Base-by-base conservation (phyloP, 1,139 yeast species). In the Yamadazyma taylorii region DNA sequence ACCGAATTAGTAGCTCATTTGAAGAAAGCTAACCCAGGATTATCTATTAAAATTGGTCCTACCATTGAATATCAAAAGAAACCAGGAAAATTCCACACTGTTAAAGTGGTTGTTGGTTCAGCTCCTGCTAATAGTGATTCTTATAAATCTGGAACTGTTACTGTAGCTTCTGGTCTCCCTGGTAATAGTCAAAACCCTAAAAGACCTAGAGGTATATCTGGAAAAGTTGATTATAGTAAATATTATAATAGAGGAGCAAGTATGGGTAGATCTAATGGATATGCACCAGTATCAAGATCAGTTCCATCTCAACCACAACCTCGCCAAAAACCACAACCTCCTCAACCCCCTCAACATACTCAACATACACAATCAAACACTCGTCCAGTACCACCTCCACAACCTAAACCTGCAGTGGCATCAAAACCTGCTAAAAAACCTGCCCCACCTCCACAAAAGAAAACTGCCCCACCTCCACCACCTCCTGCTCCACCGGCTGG, bases 111-210 rank as follows among this genome's bases (percentile, higher is more conserved):
- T 33, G 58, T 71, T 32, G 83, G 82, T 37, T 55, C 55, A 17
- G 60, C 67, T 13, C 89, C 94, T 4, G 60, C 57, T 9, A 57
- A 75, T 44, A 74, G 85, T 32, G 98, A 92, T 60, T 45, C 66
- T 10, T 94, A 94, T 66, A 94, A 92, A 66, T 87, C 96, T 3
- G 88, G 96, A 46, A 79, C 88, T 0, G 92, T 94, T 21, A 81
- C 79, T 26, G 96, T 88, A 11, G 78, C 80, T 32, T 78, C 78
- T 31, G 99, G 99, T 8, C 71, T 78, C 45, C 89, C 96, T 6
- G 81, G 87, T 0, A 76, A 68, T 44, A 77, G 95, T 17, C 66
- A 60, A 17, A 84, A 89, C 32, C 84, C 81, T 31, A 79, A 82
- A 50, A 79, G 85, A 50, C 97, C 97, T 27, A 61, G 72, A 48